These are phyloP conservation scores for Ogataea polymorpha DNA, from an alignment of 805 yeast genomes.

Conservation along the genomic window DNA sequence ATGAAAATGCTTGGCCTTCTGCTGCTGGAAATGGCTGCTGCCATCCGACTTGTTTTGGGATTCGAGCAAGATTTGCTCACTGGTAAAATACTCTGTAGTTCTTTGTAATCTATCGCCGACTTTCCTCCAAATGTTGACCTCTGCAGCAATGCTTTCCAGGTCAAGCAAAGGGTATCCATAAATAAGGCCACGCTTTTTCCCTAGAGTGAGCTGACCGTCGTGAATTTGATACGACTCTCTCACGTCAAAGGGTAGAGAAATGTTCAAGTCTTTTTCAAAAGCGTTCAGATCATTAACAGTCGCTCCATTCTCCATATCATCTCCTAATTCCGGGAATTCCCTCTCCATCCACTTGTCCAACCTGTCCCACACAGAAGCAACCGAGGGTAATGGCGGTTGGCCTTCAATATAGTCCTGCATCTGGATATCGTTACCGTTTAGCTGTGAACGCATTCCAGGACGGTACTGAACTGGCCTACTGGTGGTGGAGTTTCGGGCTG, in stretches of 20 bases:
- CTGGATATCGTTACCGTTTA: constrained; percentile 56
- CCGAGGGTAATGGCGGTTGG: constrained; percentile 57
- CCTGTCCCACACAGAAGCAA: constrained; percentile 83
- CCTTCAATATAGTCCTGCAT: constrained; percentile 41
- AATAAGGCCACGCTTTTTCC: constrained; percentile 71
- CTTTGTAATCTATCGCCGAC: constrained; percentile 43
- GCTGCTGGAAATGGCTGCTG: constrained; percentile 18
- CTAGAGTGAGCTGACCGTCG: constrained; percentile 86
- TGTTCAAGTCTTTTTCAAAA: constrained; percentile 76
- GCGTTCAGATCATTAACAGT: constrained; percentile 76
- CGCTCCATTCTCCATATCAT: constrained; percentile 74
- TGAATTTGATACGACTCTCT: constrained; percentile 76
- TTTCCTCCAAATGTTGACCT: constrained; percentile 82
- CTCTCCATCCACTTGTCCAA: constrained; percentile 79
- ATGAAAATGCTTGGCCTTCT: constrained; percentile 26
- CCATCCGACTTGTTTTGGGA: constrained; percentile 14
- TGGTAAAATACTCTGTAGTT: constrained; percentile 11
- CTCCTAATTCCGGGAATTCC: constrained; percentile 77
- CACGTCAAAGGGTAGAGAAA: constrained; percentile 76
- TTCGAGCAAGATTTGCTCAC: constrained; percentile 10
- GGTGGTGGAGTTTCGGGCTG: constrained; percentile 36
- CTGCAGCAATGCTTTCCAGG: constrained; percentile 73
- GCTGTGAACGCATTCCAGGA: constrained; percentile 38
- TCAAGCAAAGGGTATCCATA: constrained; percentile 80
- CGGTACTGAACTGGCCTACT: constrained; percentile 40